A percentile compares a stretch with the other conserved stretches of the same genome.
phyloP scores from a whole-genome alignment of 192 early-diverging fungal genomes.

The Backusella tuberculispora region DNA sequence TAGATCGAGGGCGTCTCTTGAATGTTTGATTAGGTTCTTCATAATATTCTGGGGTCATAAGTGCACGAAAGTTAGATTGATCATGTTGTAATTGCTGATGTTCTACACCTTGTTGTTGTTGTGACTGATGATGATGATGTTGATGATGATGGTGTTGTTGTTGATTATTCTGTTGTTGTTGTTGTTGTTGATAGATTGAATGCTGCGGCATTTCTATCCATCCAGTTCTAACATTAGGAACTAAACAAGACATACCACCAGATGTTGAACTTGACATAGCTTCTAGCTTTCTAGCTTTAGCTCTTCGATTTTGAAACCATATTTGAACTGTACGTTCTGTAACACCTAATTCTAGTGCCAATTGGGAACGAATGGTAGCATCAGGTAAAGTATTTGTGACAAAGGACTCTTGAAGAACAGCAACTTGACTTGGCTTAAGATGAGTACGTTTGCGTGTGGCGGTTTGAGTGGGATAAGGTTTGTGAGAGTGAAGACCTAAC shows the following conservation, averaged over 20 bases:
- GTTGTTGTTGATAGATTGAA: constrained; percentile 16
- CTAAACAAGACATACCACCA: constrained; percentile 6
- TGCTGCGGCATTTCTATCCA: constrained; percentile 31
- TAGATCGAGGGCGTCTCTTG: constrained; percentile 1
- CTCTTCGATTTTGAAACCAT: constrained; percentile 84
- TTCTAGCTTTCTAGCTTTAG: constrained; percentile 53
- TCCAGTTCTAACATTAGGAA: constrained; percentile 34
- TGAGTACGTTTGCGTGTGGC: constrained; percentile 29
- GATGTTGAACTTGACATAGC: neutral
- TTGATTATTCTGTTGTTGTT: neutral
- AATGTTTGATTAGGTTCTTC: constrained; percentile 4
- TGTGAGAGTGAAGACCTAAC: constrained; percentile 8
- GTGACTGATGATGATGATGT: neutral
- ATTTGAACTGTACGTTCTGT: constrained; percentile 74
- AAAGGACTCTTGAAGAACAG: constrained; percentile 35
- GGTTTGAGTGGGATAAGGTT: constrained; percentile 21
- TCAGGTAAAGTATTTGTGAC: constrained; percentile 34
- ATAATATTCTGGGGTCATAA: constrained; percentile 25
- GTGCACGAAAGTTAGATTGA: constrained; percentile 19
- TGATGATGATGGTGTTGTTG: neutral
- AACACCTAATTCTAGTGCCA: constrained; percentile 47
- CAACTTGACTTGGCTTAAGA: constrained; percentile 34
- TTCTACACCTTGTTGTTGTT: neutral
- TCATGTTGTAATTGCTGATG: neutral
- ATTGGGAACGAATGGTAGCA: constrained; percentile 18